phyloP scores from a whole-genome alignment of 768 basidiomycete genomes.

The Dentipellis fragilis region DNA sequence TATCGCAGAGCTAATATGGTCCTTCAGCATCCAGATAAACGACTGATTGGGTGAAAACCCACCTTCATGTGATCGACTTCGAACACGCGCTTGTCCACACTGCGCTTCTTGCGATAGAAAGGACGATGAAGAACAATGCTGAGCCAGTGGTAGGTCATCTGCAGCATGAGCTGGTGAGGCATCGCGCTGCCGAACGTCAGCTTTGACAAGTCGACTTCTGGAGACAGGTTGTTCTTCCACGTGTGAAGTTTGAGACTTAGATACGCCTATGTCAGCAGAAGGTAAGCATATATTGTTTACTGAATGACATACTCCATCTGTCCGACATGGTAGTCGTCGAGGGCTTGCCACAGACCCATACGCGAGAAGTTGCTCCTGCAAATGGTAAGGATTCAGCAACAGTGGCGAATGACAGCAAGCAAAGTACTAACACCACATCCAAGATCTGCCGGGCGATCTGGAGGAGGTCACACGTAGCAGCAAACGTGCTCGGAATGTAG shows the following conservation, averaged over 20 bases:
- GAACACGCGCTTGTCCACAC: neutral
- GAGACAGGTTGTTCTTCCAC: conserved; percentile 10
- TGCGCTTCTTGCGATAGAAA: conserved; percentile 10
- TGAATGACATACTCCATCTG: conserved; percentile 11
- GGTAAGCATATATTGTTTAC: no score
- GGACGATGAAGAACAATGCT: conserved; percentile 13
- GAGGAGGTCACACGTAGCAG: conserved; percentile 11
- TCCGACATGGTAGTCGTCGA: conserved; percentile 9
- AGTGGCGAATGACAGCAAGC: neutral
- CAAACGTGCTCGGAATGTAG: conserved; percentile 10
- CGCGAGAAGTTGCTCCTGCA: conserved; percentile 11
- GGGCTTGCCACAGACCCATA: conserved; percentile 3
- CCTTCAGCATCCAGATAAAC: neutral
- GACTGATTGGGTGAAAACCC: neutral
- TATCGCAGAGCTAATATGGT: conserved; percentile 8
- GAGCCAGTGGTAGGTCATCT: conserved; percentile 13
- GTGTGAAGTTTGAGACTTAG: conserved; percentile 10
- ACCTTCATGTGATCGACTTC: conserved; percentile 12
- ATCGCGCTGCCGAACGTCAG: conserved; percentile 4
- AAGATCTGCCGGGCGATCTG: conserved; percentile 11
- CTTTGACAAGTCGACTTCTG: conserved; percentile 12
- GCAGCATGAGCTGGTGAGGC: conserved; percentile 13
- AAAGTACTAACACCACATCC: conserved; percentile 9
- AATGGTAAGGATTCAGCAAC: neutral
- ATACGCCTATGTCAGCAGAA: neutral